These are phyloP conservation scores for Candida boidinii DNA, from an alignment of 805 yeast genomes.

Conservation along the genomic window DNA sequence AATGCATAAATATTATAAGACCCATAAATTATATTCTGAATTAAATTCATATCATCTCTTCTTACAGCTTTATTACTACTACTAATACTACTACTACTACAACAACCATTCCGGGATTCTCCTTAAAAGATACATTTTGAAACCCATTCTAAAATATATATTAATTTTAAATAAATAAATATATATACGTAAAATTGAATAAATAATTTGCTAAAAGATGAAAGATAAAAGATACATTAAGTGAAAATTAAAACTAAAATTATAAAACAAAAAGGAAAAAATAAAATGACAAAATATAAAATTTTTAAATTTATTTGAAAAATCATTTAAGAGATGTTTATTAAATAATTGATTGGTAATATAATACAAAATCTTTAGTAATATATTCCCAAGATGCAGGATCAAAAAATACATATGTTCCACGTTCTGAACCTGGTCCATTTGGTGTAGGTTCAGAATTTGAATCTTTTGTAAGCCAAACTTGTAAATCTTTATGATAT, in stretches of 20 bases:
- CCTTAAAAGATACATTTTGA: too few relatives aligned
- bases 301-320: too few relatives aligned
- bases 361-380: slow-evolving; percentile 54
- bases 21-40: too few relatives aligned
- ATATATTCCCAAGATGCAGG: slow-evolving; percentile 95
- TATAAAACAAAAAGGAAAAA: neutral
- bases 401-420: slow-evolving; percentile 89
- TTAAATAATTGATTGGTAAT: slow-evolving; percentile 31
- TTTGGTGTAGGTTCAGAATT: slow-evolving; percentile 80
- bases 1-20: too few relatives aligned
- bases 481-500: slow-evolving; percentile 89
- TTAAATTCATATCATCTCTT: too few relatives aligned
- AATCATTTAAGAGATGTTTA: too few relatives aligned
- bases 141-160: too few relatives aligned
- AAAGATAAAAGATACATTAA: neutral
- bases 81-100: too few relatives aligned
- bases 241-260: neutral
- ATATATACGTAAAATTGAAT: neutral
- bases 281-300: neutral
- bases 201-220: neutral
- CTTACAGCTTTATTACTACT: too few relatives aligned
- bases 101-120: too few relatives aligned
- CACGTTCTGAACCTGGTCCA: slow-evolving; percentile 78
- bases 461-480: slow-evolving; percentile 94
- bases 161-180: too few relatives aligned